Evolutionary conservation across 2,329 filamentous ascomycete genomes (phyloP).

Genomic region (Aspergillus pseudoglaucus): DNA sequence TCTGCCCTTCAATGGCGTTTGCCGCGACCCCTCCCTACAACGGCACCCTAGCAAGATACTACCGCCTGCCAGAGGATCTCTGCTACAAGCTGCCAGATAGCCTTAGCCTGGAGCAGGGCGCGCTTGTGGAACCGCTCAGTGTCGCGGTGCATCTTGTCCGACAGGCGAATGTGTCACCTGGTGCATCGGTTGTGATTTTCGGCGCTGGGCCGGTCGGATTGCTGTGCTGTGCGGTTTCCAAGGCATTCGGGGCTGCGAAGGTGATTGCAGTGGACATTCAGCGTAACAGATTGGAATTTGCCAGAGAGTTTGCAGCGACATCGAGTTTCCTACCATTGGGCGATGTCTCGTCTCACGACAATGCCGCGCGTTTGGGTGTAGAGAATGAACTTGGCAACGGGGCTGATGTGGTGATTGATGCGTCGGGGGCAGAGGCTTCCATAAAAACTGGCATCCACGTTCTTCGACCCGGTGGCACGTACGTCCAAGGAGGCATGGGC

Average conservation of each 20-base stretch:
- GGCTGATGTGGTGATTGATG: slow-evolving; percentile 72
- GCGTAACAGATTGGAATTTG: slow-evolving; percentile 68
- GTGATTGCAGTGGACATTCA: slow-evolving; percentile 85
- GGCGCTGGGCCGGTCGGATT: slow-evolving; percentile 81
- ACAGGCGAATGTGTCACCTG: slow-evolving; percentile 64
- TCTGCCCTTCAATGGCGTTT: slow-evolving; percentile 80
- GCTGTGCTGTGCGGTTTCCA: slow-evolving; percentile 76
- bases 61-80: slow-evolving; percentile 73
- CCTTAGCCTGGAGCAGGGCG: slow-evolving; percentile 76
- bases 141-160: slow-evolving; percentile 77
- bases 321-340: slow-evolving; percentile 50
- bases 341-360: slow-evolving; percentile 59
- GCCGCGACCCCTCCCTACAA: slow-evolving; percentile 86
- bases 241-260: slow-evolving; percentile 70
- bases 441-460: slow-evolving; percentile 67
- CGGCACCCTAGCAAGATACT: slow-evolving; percentile 82
- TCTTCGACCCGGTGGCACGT: slow-evolving; percentile 63
- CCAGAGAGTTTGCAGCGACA: slow-evolving; percentile 55
- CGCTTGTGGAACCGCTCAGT: slow-evolving; percentile 77
- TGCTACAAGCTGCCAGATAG: slow-evolving; percentile 79
- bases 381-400: slow-evolving; percentile 57
- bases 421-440: slow-evolving; percentile 67
- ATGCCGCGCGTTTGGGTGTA: slow-evolving; percentile 61
- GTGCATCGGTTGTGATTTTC: slow-evolving; percentile 71
- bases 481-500: slow-evolving; percentile 85